Percentiles rank a stretch among this genome's conserved stretches.
phyloP scores from a whole-genome alignment of 371 early-diverging fungal genomes.

The Syncephalastrum monosporum region DNA sequence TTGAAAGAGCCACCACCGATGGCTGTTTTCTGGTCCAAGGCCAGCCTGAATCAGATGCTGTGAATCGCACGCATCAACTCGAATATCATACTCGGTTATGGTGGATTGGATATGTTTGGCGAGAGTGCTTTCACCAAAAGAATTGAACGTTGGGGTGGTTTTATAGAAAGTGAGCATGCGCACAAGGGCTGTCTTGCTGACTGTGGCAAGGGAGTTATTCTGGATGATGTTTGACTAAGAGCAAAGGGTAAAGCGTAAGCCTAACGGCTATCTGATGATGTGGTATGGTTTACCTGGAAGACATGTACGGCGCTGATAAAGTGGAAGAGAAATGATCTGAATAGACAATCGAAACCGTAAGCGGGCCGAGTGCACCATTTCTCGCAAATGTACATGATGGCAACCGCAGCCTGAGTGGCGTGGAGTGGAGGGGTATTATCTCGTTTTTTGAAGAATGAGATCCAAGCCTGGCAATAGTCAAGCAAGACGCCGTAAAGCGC shows the following conservation, averaged over 20 bases:
- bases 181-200: slow-evolving; percentile 21
- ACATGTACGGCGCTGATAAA: slow-evolving; percentile 32
- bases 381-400: slow-evolving; percentile 25
- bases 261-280: not conserved
- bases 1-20: too few species aligned
- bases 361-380: slow-evolving; percentile 25
- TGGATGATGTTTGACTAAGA: slow-evolving; percentile 18
- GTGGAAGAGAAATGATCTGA: slow-evolving; percentile 41
- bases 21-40: too few species aligned
- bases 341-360: slow-evolving; percentile 36
- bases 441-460: slow-evolving; percentile 16
- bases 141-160: slow-evolving; percentile 29
- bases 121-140: slow-evolving; percentile 31
- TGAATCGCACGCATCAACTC: too few species aligned
- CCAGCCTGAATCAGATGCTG: too few species aligned
- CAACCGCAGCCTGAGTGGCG: slow-evolving; percentile 32
- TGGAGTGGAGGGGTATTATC: slow-evolving; percentile 8
- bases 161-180: slow-evolving; percentile 27
- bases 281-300: slow-evolving; percentile 20
- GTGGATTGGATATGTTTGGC: slow-evolving; percentile 19
- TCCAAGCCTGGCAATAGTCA: slow-evolving; percentile 34
- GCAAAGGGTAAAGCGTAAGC: not conserved
- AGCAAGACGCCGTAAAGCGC: slow-evolving; percentile 27
- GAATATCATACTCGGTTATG: too few species aligned
- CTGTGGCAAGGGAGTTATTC: slow-evolving; percentile 17